A percentile compares a stretch with the other conserved stretches of the same genome.
Conservation (phyloP, 306 rosid genomes). For the Myrica gale region DNA sequence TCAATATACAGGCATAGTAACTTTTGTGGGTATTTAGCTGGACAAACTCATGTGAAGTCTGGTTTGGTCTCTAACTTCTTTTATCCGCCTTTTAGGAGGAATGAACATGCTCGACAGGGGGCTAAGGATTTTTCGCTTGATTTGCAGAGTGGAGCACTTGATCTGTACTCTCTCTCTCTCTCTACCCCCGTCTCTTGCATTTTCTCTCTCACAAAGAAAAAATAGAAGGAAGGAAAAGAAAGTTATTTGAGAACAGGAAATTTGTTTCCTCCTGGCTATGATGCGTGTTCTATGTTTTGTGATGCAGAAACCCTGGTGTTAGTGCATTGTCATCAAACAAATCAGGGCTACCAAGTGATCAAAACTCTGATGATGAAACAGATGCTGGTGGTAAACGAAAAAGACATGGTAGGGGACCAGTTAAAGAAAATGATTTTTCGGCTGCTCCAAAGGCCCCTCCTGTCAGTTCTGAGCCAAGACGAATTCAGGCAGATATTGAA, state of each 20-base stretch:
- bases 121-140: constrained; percentile 90
- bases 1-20: not conserved
- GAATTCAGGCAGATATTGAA: constrained; percentile 76
- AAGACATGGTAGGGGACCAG: constrained; percentile 68
- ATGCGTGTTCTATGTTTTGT: constrained; percentile 28
- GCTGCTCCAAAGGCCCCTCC: constrained; percentile 87
- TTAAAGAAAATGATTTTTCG: constrained; percentile 71
- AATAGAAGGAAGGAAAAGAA: not conserved
- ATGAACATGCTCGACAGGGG: constrained; percentile 70
- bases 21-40: not conserved
- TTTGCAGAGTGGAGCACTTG: constrained; percentile 83
- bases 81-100: constrained; percentile 65
- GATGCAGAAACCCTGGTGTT: constrained; percentile 72
- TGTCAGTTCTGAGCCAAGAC: constrained; percentile 73
- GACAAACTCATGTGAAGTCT: constrained; percentile 4
- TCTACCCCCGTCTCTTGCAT: not conserved
- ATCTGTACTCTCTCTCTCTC: constrained; percentile 54
- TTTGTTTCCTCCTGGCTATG: not conserved
- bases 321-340: constrained; percentile 60
- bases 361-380: constrained; percentile 87
- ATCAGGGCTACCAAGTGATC: constrained; percentile 73
- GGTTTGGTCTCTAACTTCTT: constrained; percentile 14
- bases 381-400: constrained; percentile 69
- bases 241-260: not conserved
- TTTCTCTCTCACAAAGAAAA: not conserved